Evolutionary conservation across 2,329 filamentous ascomycete genomes (phyloP), one percentile per base, ranked within the genome.

Genomic region (Eurotiales sp.): DNA sequence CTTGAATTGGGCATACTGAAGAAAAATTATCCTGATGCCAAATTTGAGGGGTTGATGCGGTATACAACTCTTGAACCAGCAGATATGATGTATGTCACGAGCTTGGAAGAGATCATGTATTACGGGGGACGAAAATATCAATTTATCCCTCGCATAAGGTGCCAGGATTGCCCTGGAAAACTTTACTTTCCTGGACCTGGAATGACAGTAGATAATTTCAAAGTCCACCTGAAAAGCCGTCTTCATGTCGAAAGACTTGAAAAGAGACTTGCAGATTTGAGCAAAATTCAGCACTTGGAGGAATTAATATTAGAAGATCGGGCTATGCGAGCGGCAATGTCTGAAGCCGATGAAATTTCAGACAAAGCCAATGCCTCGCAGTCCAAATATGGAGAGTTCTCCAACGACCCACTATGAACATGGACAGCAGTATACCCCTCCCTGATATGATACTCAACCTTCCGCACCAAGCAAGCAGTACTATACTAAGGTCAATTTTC

Each of bases 101-200:
- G n/a, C n/a, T n/a, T 83, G 36, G 71, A 73, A 25, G 71, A 76
- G 66, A 61, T 78, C 68, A 54, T 69, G 64, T 36, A 74, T 77
- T 12, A 72, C 80, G 6, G 85, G 46, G 70, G 86, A 55, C 76
- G 88, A 55, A 88, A 86, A 61, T 89, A 86, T 60, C 87, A 88
- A 72, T 97, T 87, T 71, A 77, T 96, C 46, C 92, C 93, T 8
- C 81, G 93, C 46, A 96, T 97, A 57, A 81, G 89, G 53, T 99
- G 93, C 67, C 82, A 86, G 43, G 93, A 97, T 68, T 97, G 93
- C 66, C 89, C 90, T 0, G 90, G 89, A 30, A 97, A 96, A 70
- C 76, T 96, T 11, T 97, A 99, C 70, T 96, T 90, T 0, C 89
- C 91, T 0, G 88, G 90, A 0, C 90, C 90, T 0, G 88, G 86